Percentiles rank a stretch among this genome's conserved stretches.
Conservation (phyloP, 2,329 filamentous ascomycete genomes). For the Curvularia verruculosa region DNA sequence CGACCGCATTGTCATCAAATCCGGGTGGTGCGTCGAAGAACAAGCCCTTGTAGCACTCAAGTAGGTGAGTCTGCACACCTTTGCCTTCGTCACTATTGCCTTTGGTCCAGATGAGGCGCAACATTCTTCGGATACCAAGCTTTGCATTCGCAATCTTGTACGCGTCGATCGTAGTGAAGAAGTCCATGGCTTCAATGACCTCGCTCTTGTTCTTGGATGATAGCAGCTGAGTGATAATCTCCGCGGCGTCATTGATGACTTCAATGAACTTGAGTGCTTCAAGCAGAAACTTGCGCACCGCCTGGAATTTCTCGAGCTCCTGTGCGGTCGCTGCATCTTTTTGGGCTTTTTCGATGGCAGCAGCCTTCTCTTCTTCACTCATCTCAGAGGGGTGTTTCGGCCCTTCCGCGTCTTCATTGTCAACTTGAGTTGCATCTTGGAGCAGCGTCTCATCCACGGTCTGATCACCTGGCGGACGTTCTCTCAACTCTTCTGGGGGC, state of each 20-base stretch:
- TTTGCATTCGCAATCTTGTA: conserved; percentile 96
- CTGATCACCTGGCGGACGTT: conserved; percentile 66
- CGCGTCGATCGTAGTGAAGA: conserved; percentile 91
- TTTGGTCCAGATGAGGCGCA: conserved; percentile 98
- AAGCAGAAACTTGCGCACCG: conserved; percentile 89
- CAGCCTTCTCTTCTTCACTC: conserved; percentile 79
- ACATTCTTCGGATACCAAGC: conserved; percentile 90
- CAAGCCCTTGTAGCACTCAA: conserved; percentile 93
- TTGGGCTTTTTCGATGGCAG: conserved; percentile 76
- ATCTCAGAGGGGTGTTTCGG: conserved; percentile 66
- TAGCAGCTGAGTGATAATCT: conserved; percentile 82
- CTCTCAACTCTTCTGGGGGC: conserved; percentile 77
- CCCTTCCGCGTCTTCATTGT: conserved; percentile 47
- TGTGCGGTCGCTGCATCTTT: conserved; percentile 90
- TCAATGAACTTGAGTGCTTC: conserved; percentile 95
- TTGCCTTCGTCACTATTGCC: conserved; percentile 99
- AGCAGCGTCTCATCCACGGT: conserved; percentile 79
- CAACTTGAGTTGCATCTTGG: conserved; percentile 85
- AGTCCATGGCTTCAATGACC: conserved; percentile 98
- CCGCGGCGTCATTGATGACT: conserved; percentile 81
- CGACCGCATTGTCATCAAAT: conserved; percentile 86
- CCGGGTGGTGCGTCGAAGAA: conserved; percentile 95
- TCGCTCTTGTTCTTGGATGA: conserved; percentile 98
- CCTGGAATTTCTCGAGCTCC: conserved; percentile 82
- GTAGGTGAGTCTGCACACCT: conserved; percentile 93